Conservation (phyloP, 176 grass and related monocot species). For the Avena sativa region DNA sequence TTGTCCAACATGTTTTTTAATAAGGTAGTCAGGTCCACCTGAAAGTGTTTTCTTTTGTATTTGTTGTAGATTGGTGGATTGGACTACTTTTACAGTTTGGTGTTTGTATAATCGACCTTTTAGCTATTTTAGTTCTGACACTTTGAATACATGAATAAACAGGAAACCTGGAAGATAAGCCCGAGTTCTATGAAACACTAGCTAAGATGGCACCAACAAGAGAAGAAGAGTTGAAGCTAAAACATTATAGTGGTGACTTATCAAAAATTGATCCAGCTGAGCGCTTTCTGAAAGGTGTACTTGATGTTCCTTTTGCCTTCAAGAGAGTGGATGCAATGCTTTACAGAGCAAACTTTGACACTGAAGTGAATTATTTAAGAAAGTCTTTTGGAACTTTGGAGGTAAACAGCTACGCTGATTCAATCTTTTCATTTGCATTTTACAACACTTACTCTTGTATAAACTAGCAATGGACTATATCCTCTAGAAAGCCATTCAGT, state of each 20-base stretch:
- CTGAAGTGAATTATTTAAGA: slow-evolving; percentile 64
- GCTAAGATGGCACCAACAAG: slow-evolving; percentile 81
- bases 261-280: slow-evolving; percentile 73
- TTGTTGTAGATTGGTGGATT: not conserved
- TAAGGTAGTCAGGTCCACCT: not conserved
- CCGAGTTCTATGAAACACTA: slow-evolving; percentile 72
- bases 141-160: slow-evolving; percentile 42
- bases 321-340: slow-evolving; percentile 84
- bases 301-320: slow-evolving; percentile 82
- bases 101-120: slow-evolving; percentile 14
- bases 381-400: slow-evolving; percentile 70
- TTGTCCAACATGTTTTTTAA: not conserved
- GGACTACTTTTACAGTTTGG: not conserved
- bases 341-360: slow-evolving; percentile 73
- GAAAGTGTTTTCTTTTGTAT: not conserved
- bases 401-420: slow-evolving; percentile 55
- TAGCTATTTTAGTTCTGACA: slow-evolving; percentile 25
- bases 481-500: not conserved
- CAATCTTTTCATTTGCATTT: slow-evolving; percentile 8
- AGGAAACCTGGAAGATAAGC: slow-evolving; percentile 60
- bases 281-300: slow-evolving; percentile 67
- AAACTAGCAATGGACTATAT: not conserved
- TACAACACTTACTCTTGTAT: slow-evolving; percentile 2
- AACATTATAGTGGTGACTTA: slow-evolving; percentile 58
- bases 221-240: slow-evolving; percentile 72